Evolutionary conservation across 805 yeast species (phyloP), one percentile per base, ranked within the genome.

Genomic region (Danielia reshetovae): DNA sequence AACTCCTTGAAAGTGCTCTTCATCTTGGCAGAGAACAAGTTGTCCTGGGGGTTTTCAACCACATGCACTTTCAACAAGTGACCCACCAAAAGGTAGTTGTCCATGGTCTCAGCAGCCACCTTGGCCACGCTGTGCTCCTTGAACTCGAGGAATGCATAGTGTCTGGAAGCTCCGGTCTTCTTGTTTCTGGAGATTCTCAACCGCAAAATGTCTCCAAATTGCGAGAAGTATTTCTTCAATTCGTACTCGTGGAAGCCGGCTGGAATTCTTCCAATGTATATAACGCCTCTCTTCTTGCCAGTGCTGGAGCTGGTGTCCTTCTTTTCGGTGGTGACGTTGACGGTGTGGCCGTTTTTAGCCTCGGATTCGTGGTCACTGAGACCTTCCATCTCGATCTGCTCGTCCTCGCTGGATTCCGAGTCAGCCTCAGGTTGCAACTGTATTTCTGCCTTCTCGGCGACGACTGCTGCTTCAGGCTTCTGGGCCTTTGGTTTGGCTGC

Each of bases 61-160:
- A 75, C 54, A 16, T 68, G 60, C 42, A 70, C 70, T 60, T 85
- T 81, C 49, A 93, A 66, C 42, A 89, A 74, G 60, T 90, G 97
- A 5, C 94, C 94, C 65, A 85, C 80, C 29, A 93, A 57, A 43
- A 93, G 72, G 53, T 93, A 93, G 63, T 93, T 93, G 62, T 93
- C 81, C 98, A 93, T 93, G 29, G 97, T 81, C 46, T 93, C 97
- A 42, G 84, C 85, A 3, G 96, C 98, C 42, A 88, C 71, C 48
- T 78, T 74, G 29, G 97, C 97, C 36, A 84, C 94, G 30, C 80
- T 85, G 24, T 59, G 55, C 35, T 77, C 71, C 27, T 72, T 75
- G 54, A 90, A 93, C 62, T 93, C 96, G 29, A 93, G 67, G 59
- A 86, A 90, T 5, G 88, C 97, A 59, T 79, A 90, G 58, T 88